Conservation (phyloP, 768 basidiomycete genomes). For the Termitomyces sp. region DNA sequence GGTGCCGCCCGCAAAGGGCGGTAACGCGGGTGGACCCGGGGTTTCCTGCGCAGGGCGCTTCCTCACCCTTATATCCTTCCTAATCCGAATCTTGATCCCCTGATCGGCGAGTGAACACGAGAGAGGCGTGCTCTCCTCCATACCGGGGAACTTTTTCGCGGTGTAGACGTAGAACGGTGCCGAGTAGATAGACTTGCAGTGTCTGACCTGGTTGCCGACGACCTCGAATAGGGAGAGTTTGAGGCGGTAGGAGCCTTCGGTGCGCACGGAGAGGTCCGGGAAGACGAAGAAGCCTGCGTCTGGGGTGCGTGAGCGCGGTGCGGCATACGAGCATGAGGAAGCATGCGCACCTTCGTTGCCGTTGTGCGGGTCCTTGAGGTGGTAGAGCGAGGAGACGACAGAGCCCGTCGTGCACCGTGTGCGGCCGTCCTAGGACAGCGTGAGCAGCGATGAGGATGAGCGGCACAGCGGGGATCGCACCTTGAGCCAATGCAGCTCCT, state of each 20-base stretch:
- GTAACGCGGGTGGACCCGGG: constrained; percentile 17
- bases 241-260: constrained; percentile 85
- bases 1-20: constrained; percentile 13
- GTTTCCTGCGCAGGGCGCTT: constrained; percentile 53
- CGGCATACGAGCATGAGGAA: too few species aligned
- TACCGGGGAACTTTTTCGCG: constrained; percentile 94
- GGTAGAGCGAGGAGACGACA: constrained; percentile 87
- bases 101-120: constrained; percentile 93
- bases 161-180: constrained; percentile 92
- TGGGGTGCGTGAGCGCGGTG: constrained; percentile 21
- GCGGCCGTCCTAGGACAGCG: constrained; percentile 62
- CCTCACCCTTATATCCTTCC: constrained; percentile 85
- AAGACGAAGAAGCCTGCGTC: constrained; percentile 97
- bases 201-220: constrained; percentile 80
- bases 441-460: not conserved
- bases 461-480: constrained; percentile 26
- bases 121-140: constrained; percentile 90
- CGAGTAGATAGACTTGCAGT: constrained; percentile 88
- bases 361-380: constrained; percentile 70
- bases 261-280: constrained; percentile 87
- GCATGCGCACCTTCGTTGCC: constrained; percentile 36
- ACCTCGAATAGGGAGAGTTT: constrained; percentile 81
- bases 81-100: constrained; percentile 91
- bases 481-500: constrained; percentile 82
- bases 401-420: constrained; percentile 89